A percentile compares a stretch with the other conserved stretches of the same genome.
Conservation (phyloP, 2,329 filamentous ascomycete species). For the Botryotinia narcissicola region DNA sequence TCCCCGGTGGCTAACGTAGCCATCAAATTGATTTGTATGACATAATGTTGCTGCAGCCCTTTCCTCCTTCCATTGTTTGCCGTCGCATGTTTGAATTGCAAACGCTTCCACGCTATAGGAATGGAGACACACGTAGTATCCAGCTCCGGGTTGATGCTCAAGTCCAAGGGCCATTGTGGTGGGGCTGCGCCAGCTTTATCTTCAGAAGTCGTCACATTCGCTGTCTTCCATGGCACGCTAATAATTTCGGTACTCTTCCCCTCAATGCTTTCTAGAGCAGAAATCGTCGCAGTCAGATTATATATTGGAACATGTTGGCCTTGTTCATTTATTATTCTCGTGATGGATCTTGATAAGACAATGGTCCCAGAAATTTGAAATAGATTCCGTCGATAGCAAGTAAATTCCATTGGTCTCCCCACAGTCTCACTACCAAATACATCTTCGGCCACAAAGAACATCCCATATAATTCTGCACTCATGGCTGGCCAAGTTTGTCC, state of each 20-base stretch:
- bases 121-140: constrained; percentile 77
- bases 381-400: constrained; percentile 90
- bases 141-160: constrained; percentile 61
- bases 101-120: constrained; percentile 85
- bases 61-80: constrained; percentile 94
- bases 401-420: constrained; percentile 73
- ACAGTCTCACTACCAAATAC: constrained; percentile 55
- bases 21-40: constrained; percentile 80
- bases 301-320: constrained; percentile 74
- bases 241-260: constrained; percentile 92
- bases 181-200: constrained; percentile 50
- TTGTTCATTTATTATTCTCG: constrained; percentile 73
- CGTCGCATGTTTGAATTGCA: constrained; percentile 95
- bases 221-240: constrained; percentile 88
- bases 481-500: constrained; percentile 64
- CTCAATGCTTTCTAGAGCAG: constrained; percentile 87
- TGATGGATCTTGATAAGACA: constrained; percentile 68
- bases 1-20: constrained; percentile 66
- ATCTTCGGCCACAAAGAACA: constrained; percentile 81
- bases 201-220: constrained; percentile 30
- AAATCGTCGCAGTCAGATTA: constrained; percentile 77
- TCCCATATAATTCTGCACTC: constrained; percentile 76
- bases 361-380: constrained; percentile 93
- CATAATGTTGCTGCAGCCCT: constrained; percentile 91
- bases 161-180: constrained; percentile 54